Evolutionary conservation across 129 eudicot genomes (phyloP).

Genomic region (Rutidosis leptorrhynchoides): DNA sequence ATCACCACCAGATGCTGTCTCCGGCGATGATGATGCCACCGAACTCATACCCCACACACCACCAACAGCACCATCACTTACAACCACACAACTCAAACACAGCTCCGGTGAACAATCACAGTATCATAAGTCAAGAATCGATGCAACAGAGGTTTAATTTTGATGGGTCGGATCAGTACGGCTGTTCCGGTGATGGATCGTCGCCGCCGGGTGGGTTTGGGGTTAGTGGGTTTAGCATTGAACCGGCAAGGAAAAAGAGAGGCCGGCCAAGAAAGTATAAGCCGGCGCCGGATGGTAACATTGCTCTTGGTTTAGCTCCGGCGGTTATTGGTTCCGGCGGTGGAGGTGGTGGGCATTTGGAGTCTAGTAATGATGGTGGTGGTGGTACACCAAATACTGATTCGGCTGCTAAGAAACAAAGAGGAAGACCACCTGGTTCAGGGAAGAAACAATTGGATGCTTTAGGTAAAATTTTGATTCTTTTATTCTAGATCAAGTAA

Average conservation of each 20-base stretch:
- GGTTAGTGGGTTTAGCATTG: slow-evolving; percentile 50
- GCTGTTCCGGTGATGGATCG: slow-evolving; percentile 55
- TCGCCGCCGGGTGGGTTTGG: slow-evolving; percentile 42
- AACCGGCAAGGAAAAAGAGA: slow-evolving; percentile 69
- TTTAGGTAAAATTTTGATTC: slow-evolving; percentile 47
- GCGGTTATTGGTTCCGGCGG: slow-evolving; percentile 25
- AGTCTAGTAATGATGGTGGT: slow-evolving; percentile 35
- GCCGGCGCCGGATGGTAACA: slow-evolving; percentile 66
- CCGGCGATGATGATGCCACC: slow-evolving; percentile 40
- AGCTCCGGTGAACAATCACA: slow-evolving; percentile 24
- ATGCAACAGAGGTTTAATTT: slow-evolving; percentile 44
- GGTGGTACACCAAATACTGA: slow-evolving; percentile 41
- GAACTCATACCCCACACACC: slow-evolving; percentile 24
- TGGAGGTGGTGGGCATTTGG: slow-evolving; percentile 36
- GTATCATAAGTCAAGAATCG: slow-evolving; percentile 19
- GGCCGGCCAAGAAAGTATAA: slow-evolving; percentile 89
- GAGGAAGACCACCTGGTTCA: slow-evolving; percentile 93
- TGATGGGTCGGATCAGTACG: slow-evolving; percentile 39
- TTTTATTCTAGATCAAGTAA: neutral
- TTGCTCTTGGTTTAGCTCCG: slow-evolving; percentile 68
- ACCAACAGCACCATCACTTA: slow-evolving; percentile 24
- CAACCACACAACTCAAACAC: slow-evolving; percentile 27
- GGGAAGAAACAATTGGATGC: slow-evolving; percentile 89
- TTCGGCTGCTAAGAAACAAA: slow-evolving; percentile 37
- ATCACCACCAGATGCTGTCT: slow-evolving; percentile 27